phyloP scores from a whole-genome alignment of 2,329 filamentous ascomycete species.

The Teratosphaeria destructans region DNA sequence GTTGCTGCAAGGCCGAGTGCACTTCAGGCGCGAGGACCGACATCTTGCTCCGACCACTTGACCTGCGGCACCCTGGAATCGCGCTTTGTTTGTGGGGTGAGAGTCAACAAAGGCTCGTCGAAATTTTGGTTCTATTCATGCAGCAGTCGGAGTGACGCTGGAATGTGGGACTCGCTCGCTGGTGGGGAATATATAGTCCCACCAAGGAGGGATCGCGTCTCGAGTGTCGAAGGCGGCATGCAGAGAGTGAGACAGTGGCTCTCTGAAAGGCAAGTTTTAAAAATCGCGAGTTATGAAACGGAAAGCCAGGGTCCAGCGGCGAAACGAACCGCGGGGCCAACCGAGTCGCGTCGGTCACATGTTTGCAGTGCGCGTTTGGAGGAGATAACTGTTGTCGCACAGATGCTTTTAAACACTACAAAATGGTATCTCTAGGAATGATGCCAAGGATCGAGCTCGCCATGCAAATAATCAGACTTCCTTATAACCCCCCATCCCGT shows the following conservation, averaged over 20 bases:
- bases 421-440: neutral
- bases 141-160: neutral
- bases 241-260: neutral
- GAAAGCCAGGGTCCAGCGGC: neutral
- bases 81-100: neutral
- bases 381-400: neutral
- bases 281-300: neutral
- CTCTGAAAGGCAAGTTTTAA: neutral
- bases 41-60: slow-evolving; percentile 11
- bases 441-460: neutral
- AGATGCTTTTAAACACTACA: neutral
- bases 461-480: neutral
- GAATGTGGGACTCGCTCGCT: neutral
- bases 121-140: neutral
- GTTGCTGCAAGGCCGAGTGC: slow-evolving; percentile 71
- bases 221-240: neutral
- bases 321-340: neutral
- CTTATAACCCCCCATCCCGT: too few species aligned
- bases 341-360: neutral
- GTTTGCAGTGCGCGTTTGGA: neutral
- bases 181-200: neutral
- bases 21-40: slow-evolving; percentile 78
- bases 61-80: neutral
- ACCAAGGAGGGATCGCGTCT: neutral
- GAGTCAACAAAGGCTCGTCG: neutral